phyloP scores from a whole-genome alignment of 1,284 basidiomycete genomes.

The Butyriboletus appendiculatus region DNA sequence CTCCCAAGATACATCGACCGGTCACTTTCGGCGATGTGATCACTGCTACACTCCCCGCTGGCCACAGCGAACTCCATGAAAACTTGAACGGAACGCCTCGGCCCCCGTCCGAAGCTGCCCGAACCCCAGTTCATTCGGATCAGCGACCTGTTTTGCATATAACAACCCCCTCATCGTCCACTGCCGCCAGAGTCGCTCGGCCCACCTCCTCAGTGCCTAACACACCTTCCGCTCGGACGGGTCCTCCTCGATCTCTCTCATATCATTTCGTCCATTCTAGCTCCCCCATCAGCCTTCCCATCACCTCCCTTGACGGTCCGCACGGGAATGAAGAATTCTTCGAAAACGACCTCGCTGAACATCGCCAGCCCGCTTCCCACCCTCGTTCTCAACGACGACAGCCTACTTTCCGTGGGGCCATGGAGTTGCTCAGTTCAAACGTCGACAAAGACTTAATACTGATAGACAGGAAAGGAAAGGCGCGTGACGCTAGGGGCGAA shows the following conservation, averaged over 20 bases:
- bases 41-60: slow-evolving; percentile 1
- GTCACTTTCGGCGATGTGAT: slow-evolving; percentile 12
- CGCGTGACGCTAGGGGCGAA: slow-evolving; percentile 47
- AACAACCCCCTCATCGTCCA: slow-evolving; percentile 9
- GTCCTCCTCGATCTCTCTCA: slow-evolving; percentile 72
- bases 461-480: slow-evolving; percentile 56
- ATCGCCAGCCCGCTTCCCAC: slow-evolving; percentile 29
- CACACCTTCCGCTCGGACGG: slow-evolving; percentile 67
- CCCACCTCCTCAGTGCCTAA: slow-evolving; percentile 32
- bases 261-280: slow-evolving; percentile 56
- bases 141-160: slow-evolving; percentile 13
- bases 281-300: slow-evolving; percentile 41
- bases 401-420: slow-evolving; percentile 59
- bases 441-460: slow-evolving; percentile 36
- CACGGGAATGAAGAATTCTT: slow-evolving; percentile 27
- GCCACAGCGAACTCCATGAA: neutral
- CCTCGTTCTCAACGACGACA: slow-evolving; percentile 30
- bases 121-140: slow-evolving; percentile 4
- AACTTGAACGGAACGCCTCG: neutral
- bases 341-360: slow-evolving; percentile 35
- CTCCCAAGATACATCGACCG: neutral
- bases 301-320: slow-evolving; percentile 14
- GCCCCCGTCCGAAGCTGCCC: neutral
- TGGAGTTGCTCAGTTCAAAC: slow-evolving; percentile 45
- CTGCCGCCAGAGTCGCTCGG: slow-evolving; percentile 5